Percentiles rank a stretch among this genome's conserved stretches.
Conservation (phyloP, 495 filamentous ascomycete genomes). For the Podospora anserina region DNA sequence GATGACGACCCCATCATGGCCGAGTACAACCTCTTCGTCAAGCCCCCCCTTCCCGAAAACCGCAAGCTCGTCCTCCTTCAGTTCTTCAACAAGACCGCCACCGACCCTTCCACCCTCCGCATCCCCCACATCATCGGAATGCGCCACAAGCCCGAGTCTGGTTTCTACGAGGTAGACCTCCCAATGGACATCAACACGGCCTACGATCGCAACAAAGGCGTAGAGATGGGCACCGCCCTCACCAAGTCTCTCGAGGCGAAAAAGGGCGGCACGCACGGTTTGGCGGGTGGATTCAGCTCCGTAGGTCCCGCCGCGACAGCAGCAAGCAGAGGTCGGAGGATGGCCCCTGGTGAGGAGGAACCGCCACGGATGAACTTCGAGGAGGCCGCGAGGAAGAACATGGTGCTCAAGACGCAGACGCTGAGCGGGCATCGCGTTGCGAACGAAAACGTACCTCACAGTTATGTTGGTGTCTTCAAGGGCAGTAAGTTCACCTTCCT, state of each 20-base stretch:
- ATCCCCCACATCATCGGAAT: constrained; percentile 35
- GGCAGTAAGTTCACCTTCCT: constrained; percentile 34
- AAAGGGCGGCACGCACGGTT: constrained; percentile 45
- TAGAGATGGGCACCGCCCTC: constrained; percentile 44
- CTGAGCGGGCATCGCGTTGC: constrained; percentile 32
- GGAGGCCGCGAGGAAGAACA: constrained; percentile 45
- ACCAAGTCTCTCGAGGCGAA: constrained; percentile 42
- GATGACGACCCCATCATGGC: constrained; percentile 47
- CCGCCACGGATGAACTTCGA: constrained; percentile 39
- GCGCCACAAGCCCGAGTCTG: constrained; percentile 44
- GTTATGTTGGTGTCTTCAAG: constrained; percentile 45
- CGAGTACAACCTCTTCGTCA: constrained; percentile 49
- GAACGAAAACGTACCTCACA: neutral
- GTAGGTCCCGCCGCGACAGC: constrained; percentile 27
- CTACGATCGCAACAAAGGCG: constrained; percentile 48
- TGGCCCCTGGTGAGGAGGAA: constrained; percentile 25
- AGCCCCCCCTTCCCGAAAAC: constrained; percentile 39
- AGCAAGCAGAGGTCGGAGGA: constrained; percentile 22
- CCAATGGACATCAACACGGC: constrained; percentile 38
- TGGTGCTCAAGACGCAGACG: constrained; percentile 44
- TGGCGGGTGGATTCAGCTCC: constrained; percentile 48
- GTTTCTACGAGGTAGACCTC: constrained; percentile 50
- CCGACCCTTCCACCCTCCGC: constrained; percentile 30
- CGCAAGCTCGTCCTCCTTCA: constrained; percentile 46
- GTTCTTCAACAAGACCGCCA: constrained; percentile 40